Evolutionary conservation across 2,329 filamentous ascomycete genomes (phyloP).

Genomic region (Geosmithia flava): DNA sequence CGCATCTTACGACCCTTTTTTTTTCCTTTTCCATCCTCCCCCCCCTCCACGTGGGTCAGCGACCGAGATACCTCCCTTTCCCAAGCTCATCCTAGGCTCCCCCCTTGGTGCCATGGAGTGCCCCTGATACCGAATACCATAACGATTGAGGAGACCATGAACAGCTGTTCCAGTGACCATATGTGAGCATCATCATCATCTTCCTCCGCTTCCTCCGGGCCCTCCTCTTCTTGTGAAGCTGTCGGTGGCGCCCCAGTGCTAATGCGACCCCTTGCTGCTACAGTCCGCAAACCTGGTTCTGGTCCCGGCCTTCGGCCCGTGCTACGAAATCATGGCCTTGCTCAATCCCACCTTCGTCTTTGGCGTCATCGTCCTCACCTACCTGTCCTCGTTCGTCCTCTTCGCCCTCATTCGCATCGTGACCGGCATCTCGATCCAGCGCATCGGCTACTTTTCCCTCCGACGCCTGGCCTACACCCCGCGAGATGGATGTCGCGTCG

Average conservation of each 20-base stretch:
- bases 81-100: neutral
- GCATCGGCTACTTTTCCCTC: conserved; percentile 84
- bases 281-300: neutral
- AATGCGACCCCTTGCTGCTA: neutral
- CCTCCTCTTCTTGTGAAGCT: neutral
- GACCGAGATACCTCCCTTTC: neutral
- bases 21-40: neutral
- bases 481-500: conserved; percentile 77
- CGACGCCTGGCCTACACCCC: conserved; percentile 84
- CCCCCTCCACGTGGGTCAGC: too few relatives aligned
- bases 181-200: neutral
- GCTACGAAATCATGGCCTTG: conserved; percentile 41
- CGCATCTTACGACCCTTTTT: neutral
- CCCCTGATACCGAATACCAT: neutral
- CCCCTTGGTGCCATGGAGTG: neutral
- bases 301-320: neutral
- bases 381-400: conserved; percentile 82
- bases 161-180: neutral
- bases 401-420: conserved; percentile 88
- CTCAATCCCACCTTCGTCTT: conserved; percentile 72
- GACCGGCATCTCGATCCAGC: conserved; percentile 90
- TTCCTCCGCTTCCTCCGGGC: neutral
- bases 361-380: conserved; percentile 73
- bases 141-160: neutral
- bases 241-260: neutral